Evolutionary conservation across 805 yeast genomes (phyloP).

Genomic region (Candida coleopterorum): DNA sequence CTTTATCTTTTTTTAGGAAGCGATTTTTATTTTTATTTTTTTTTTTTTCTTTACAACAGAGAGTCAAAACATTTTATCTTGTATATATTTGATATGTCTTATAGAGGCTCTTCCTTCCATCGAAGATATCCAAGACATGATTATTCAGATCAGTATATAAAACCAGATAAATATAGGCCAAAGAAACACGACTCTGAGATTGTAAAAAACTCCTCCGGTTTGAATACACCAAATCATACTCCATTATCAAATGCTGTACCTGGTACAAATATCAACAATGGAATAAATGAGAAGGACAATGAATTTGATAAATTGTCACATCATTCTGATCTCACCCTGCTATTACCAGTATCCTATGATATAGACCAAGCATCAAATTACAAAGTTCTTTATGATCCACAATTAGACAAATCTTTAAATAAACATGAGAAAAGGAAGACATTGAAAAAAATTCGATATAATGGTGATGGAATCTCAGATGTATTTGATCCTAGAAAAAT

Average conservation of each 20-base stretch:
- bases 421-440: constrained; percentile 28
- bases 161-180: neutral
- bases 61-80: neutral
- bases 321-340: constrained; percentile 18
- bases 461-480: constrained; percentile 21
- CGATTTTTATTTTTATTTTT: neutral
- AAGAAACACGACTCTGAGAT: neutral
- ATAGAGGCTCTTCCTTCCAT: constrained; percentile 2
- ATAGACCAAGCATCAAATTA: constrained; percentile 26
- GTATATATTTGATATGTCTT: constrained; percentile 4
- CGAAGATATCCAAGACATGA: constrained; percentile 4
- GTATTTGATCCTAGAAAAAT: constrained; percentile 40
- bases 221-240: constrained; percentile 3
- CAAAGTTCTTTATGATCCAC: constrained; percentile 49
- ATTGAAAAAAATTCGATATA: constrained; percentile 37
- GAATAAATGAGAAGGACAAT: constrained; percentile 27
- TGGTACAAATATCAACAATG: constrained; percentile 32
- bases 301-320: constrained; percentile 26
- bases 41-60: neutral
- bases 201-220: constrained; percentile 1
- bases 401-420: constrained; percentile 28
- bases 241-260: neutral
- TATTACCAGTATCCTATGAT: constrained; percentile 9
- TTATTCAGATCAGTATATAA: neutral
- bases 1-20: too few species aligned